A percentile compares a stretch with the other conserved stretches of the same genome.
These are phyloP conservation scores for Ailanthus altissimus DNA, from an alignment of 345 rosid species.

Conservation along the genomic window DNA sequence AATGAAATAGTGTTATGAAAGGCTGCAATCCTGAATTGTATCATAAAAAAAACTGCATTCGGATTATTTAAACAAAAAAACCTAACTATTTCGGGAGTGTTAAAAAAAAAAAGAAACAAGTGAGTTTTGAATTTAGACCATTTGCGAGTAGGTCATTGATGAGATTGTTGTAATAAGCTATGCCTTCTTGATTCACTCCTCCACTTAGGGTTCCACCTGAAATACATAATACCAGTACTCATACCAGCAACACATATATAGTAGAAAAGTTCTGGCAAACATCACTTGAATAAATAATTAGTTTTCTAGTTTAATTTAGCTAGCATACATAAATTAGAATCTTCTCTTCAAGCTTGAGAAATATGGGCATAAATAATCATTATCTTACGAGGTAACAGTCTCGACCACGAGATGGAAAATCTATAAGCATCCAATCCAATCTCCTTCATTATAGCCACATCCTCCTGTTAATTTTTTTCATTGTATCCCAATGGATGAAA, in stretches of 20 bases:
- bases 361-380: background rate
- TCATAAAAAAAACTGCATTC: too few relatives aligned
- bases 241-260: too few relatives aligned
- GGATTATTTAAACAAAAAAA: too few relatives aligned
- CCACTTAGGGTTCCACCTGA: slow-evolving; percentile 5
- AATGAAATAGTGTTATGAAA: slow-evolving; percentile 9
- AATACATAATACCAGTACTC: too few relatives aligned
- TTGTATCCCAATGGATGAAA: too few relatives aligned
- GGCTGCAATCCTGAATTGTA: background rate
- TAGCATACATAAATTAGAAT: background rate
- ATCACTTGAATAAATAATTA: too few relatives aligned
- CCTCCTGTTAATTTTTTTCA: slow-evolving; percentile 28
- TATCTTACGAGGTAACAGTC: slow-evolving; percentile 44
- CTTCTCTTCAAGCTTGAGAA: background rate
- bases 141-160: slow-evolving; percentile 10
- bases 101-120: background rate
- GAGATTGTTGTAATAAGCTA: slow-evolving; percentile 16
- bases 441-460: slow-evolving; percentile 38
- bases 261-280: too few relatives aligned
- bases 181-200: slow-evolving; percentile 20
- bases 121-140: background rate
- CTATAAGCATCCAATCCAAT: slow-evolving; percentile 41
- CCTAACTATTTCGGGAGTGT: too few relatives aligned
- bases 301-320: too few relatives aligned
- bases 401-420: slow-evolving; percentile 48